These are phyloP conservation scores for Septoria petroselini DNA, from an alignment of 2,329 filamentous ascomycete species.

Conservation along the genomic window DNA sequence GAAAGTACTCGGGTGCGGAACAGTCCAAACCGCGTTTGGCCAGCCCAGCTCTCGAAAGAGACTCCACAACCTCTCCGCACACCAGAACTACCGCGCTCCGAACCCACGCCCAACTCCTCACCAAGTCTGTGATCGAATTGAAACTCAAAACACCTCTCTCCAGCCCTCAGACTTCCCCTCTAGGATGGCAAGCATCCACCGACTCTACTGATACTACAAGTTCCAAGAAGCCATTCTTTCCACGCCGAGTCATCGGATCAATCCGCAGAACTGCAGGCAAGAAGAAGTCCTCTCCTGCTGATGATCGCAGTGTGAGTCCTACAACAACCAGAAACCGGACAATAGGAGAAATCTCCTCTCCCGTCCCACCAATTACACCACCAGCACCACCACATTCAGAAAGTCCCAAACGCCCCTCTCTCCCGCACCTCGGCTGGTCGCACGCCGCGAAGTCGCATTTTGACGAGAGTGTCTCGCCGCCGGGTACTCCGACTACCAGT, in stretches of 20 bases:
- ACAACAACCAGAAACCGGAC: neutral
- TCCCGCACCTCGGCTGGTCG: constrained; percentile 30
- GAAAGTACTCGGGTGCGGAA: too few species aligned
- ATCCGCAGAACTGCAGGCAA: neutral
- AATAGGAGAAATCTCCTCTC: neutral
- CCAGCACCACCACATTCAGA: constrained; percentile 1
- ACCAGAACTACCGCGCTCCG: neutral
- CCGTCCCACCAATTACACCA: constrained; percentile 25
- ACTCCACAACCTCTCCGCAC: neutral
- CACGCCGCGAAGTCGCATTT: constrained; percentile 26
- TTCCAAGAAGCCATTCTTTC: constrained; percentile 23
- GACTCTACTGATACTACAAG: neutral
- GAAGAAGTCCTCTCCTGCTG: neutral
- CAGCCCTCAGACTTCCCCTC: constrained; percentile 19
- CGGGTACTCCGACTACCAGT: constrained; percentile 1
- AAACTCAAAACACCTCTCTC: constrained; percentile 21
- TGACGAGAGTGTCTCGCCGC: constrained; percentile 23
- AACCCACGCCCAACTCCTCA: constrained; percentile 24
- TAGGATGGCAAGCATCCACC: neutral
- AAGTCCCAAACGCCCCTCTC: neutral
- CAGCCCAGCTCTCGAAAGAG: constrained; percentile 2
- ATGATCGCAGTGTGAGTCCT: constrained; percentile 6
- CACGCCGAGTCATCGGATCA: constrained; percentile 6
- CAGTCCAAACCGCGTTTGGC: too few species aligned
- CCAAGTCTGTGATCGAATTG: constrained; percentile 27